Evolutionary conservation across 73 alveolate genomes (phyloP), one percentile per base, ranked within the genome.

Genomic region (Halteria grandinella): DNA sequence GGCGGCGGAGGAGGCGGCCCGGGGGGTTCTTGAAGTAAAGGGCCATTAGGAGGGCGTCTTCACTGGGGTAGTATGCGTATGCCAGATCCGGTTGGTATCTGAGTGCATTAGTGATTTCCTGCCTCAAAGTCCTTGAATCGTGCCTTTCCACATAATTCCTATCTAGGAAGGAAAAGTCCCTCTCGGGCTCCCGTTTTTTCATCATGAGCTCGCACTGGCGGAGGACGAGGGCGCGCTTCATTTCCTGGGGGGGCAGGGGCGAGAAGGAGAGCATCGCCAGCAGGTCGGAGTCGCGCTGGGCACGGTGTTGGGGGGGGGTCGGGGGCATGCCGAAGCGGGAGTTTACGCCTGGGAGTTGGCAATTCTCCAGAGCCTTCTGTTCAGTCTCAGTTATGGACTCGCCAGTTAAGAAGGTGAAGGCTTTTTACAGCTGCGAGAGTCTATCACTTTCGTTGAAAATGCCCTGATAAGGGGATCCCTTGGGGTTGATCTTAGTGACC

Each of bases 11-110:
- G 8, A 93, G 72, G 60, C 98, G 87, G 39, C 98, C 98, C 33
- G 93, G 95, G 0, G 98, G 98, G 47, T 93, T 90, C 75, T 89
- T 75, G 77, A 82, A 93, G 63, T 44, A 90, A 41, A 87, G 40
- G 8, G 75, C 64, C 12, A 90, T 31, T 71, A 93, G 63, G 5
- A 91, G 83, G 43, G 87, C 85, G 75, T 93, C 95, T 64, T 83
- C 89, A 50, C 80, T 71, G 44, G 76, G 77, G 57, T 87, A 87
- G 28, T 90, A 90, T 62, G 86, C 75, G 28, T 87, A 52, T 41
- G 71, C 87, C 24, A 87, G 50, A 69, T 90, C 97, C 72, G 95
- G 95, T 33, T 70, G 90, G 69, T 57, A 70, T 47, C 63, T 24
- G 18, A 63, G 52, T n/a, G 79, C 34, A 39, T 72, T 55, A 50